Evolutionary conservation across 257 asterid species (phyloP), one percentile per base, ranked within the genome.

Genomic region (Ehretia macrophylla): DNA sequence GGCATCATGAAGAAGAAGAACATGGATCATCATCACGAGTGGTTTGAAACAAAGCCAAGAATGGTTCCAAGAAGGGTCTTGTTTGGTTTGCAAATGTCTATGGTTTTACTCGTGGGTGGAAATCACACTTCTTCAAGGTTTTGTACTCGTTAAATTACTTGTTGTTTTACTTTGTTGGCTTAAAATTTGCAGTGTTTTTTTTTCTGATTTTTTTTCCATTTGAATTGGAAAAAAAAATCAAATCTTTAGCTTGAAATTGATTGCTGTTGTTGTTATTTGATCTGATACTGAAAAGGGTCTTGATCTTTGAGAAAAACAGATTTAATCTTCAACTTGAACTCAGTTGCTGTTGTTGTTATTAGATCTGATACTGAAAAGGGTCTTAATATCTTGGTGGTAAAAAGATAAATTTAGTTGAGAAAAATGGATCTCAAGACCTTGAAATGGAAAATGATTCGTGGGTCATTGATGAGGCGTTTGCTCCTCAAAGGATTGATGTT

Each of bases 61-160:
- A 82, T 75, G 79, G 77, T 68, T 67, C 83, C 81, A 6, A 85
- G 60, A 56, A 87, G 70, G 79, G 75, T 60, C 38, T 89, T 79
- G 87, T 68, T 89, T 56, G 87, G 97, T 32, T 68, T 37, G 10
- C 95, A 84, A 89, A 77, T 62, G 68, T 66, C 92, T 5, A 79
- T 79, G 73, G 86, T 68, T 70, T 84, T 89, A 79, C 76, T 89
- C 69, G 85, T 89, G 95, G 97, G 97, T 86, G 97, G 94, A 60
- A 89, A 89, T 64, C 95, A 89, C 89, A 89, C 97, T 63, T 84
- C 97, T 0, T 89, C 92, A 92, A 89, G 97, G 88, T 89, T 89
- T 76, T 86, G 95, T 67, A 77, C 97, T 75, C 97, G 97, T 80
- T 90, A 86, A 75, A 56, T 57, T 58, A 17, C 54, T 64, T 10